A percentile compares a stretch with the other conserved stretches of the same genome.
phyloP scores from a whole-genome alignment of 176 grass and related monocot genomes.

The Carex myosuroides region DNA sequence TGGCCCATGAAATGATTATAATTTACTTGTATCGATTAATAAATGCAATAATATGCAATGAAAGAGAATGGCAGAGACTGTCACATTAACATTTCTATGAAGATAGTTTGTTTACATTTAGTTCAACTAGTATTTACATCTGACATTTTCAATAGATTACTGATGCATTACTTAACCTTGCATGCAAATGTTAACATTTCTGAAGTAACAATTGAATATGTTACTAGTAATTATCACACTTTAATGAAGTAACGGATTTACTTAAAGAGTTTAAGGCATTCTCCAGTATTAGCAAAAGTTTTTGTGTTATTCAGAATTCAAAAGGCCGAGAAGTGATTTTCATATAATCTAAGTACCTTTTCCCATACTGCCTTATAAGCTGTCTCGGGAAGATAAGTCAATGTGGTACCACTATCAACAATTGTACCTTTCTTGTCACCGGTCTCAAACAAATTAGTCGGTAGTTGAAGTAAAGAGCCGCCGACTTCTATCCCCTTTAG shows the following conservation, averaged over 20 bases:
- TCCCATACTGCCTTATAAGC: conserved; percentile 43
- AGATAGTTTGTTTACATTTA: not conserved
- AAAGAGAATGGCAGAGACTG: not conserved
- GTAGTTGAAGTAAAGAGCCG: conserved; percentile 44
- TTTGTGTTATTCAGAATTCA: not conserved
- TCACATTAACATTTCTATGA: not conserved
- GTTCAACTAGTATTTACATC: not conserved
- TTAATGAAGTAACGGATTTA: not conserved
- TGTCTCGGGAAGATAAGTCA: conserved; percentile 66
- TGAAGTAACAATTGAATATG: not conserved
- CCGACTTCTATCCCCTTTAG: conserved; percentile 64
- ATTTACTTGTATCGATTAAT: not conserved
- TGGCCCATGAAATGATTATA: not conserved
- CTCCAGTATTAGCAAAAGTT: not conserved
- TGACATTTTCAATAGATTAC: not conserved
- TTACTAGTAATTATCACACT: not conserved
- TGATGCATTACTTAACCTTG: not conserved
- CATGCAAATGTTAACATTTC: not conserved
- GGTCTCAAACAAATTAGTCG: conserved; percentile 38
- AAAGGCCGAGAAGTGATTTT: not conserved
- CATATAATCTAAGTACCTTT: conserved; percentile 35
- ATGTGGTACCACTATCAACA: conserved; percentile 93
- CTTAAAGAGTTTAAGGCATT: not conserved
- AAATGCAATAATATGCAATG: not conserved
- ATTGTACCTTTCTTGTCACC: conserved; percentile 59